Base-by-base conservation (phyloP, 768 basidiomycete genomes). In the Strobilomyces dryophilus region DNA sequence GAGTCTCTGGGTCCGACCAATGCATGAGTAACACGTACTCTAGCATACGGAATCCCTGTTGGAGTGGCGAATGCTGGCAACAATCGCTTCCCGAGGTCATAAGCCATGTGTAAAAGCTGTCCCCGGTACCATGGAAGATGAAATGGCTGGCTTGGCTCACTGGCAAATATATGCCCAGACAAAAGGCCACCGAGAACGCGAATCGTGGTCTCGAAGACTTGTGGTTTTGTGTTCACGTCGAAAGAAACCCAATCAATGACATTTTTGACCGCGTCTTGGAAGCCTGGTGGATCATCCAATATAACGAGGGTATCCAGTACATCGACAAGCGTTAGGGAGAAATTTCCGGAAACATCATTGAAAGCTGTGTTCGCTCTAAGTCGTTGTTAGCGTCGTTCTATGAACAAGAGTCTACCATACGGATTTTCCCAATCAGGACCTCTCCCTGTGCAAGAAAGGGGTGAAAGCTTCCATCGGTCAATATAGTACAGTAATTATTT, bases 121-220 rank as follows among this genome's bases (percentile, higher is more conserved):
- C 81, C 85, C 17, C 75, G 75, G 66, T 98, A 97, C 89, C 91
- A 92, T 4, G 87, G 83, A 37, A 95, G 72, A 62, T 83, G 74
- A 62, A 92, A 92, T 18, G 83, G 81, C 35, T 85, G 83, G 2
- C 73, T 79, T 2, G 76, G 71, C 46, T 82, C 75, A 54, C 76
- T 83, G n/a, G 91, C 89, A 65, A 85, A 89, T 47, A 87, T 81
- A 61, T 94, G 93, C 24, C 83, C 93, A 8, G 90, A 92, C 14
- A 94, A 68, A 35, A 99, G 79, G 5, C 93, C 92, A 4, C 97
- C 97, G 9, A 99, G 74, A 7, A 94, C 92, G 26, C 95, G 84
- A 51, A 98, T 98, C 1, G 92, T 98, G 10, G 90, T 91, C 74
- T 99, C 95, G 64, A 99, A 99, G 5, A 98, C 88, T 77, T 99